phyloP scores from a whole-genome alignment of 345 rosid genomes.

The Populus nigra region DNA sequence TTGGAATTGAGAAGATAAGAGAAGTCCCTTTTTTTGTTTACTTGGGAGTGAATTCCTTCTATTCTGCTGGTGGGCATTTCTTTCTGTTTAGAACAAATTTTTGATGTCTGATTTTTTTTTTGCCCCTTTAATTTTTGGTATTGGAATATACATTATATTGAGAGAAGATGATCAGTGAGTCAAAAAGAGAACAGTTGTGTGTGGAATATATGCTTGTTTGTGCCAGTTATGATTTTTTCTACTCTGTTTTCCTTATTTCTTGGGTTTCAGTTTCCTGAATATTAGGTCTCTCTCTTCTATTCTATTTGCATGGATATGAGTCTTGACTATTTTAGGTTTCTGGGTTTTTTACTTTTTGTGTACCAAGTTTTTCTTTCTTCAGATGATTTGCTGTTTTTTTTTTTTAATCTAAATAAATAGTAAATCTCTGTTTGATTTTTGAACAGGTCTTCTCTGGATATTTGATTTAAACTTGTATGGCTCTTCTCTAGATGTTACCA shows the following conservation, averaged over 20 bases:
- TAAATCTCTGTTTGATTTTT: constrained; percentile 10
- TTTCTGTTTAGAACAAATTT: not conserved
- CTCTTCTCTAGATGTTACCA: constrained; percentile 10
- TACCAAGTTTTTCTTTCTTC: not conserved
- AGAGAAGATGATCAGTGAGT: no score
- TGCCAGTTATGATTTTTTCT: constrained; percentile 13
- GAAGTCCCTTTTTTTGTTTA: not conserved
- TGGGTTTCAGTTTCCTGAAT: constrained; percentile 38
- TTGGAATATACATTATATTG: no score
- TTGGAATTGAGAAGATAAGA: constrained; percentile 1
- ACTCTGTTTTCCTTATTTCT: constrained; percentile 22
- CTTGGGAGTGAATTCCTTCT: not conserved
- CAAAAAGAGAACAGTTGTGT: not conserved
- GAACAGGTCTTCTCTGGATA: constrained; percentile 18
- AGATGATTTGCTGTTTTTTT: not conserved
- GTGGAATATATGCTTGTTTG: not conserved
- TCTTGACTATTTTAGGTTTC: constrained; percentile 6
- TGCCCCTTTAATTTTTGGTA: not conserved
- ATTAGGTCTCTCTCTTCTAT: constrained; percentile 12
- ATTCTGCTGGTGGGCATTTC: constrained; percentile 9
- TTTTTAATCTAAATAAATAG: not conserved
- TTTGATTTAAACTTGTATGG: constrained; percentile 10
- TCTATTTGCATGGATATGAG: constrained; percentile 10
- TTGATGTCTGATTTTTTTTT: no score
- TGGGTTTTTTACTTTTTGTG: constrained; percentile 12